A percentile compares a stretch with the other conserved stretches of the same genome.
These are phyloP conservation scores for Trifolium subterraneum DNA, from an alignment of 306 rosid genomes.

Conservation along the genomic window DNA sequence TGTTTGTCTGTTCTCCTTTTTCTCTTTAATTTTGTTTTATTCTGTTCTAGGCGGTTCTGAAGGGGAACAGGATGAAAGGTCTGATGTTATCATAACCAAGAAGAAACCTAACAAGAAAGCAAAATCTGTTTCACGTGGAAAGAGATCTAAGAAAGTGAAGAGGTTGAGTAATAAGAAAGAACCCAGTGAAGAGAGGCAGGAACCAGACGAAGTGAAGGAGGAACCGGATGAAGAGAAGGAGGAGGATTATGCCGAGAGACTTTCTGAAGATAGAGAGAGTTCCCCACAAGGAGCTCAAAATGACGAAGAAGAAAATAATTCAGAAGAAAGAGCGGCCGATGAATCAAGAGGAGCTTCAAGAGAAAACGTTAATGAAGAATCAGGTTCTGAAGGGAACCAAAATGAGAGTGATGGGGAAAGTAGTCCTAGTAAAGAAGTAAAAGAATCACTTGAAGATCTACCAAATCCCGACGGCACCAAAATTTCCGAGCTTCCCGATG, in stretches of 20 bases:
- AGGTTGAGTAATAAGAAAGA: constrained; percentile 43
- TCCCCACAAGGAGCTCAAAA: constrained; percentile 51
- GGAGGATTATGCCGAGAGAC: constrained; percentile 46
- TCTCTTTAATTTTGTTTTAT: constrained; percentile 8
- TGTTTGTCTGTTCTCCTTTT: not conserved
- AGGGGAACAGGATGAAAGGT: constrained; percentile 59
- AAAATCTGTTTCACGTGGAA: constrained; percentile 52
- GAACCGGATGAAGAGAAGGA: constrained; percentile 52
- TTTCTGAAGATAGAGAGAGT: constrained; percentile 49
- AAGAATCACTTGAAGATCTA: constrained; percentile 39
- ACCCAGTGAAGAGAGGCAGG: constrained; percentile 54
- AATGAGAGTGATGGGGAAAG: constrained; percentile 50
- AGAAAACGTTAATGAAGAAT: constrained; percentile 48
- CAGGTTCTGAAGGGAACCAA: constrained; percentile 57
- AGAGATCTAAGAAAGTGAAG: constrained; percentile 49
- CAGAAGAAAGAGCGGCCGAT: constrained; percentile 56
- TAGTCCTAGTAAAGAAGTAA: constrained; percentile 42
- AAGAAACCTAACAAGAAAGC: constrained; percentile 62
- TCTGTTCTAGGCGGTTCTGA: constrained; percentile 66
- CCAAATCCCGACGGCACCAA: constrained; percentile 32
- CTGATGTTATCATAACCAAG: constrained; percentile 50
- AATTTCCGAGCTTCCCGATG: constrained; percentile 71
- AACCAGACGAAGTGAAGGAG: constrained; percentile 50
- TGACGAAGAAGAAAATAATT: constrained; percentile 50
- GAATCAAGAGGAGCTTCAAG: constrained; percentile 51